Conservation (phyloP, 306 rosid genomes). For the Begonia fuchsioides region DNA sequence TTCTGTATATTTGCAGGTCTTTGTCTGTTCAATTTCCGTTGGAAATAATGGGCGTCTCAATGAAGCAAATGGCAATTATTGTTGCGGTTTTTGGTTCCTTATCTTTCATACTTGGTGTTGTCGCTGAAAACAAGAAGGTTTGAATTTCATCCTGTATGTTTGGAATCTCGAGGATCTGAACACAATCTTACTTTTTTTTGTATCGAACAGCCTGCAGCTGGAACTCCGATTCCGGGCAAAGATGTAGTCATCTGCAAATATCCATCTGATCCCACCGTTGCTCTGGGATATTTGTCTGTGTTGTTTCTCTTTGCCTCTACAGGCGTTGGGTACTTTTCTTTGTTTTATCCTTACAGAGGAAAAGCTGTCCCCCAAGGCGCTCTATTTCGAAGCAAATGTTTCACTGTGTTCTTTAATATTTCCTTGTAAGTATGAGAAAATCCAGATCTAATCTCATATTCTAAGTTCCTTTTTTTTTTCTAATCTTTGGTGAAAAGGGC, state of each 20-base stretch:
- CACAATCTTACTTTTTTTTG: not conserved
- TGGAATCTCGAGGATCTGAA: no score
- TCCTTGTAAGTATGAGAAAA: no score
- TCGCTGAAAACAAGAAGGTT: conserved; percentile 30
- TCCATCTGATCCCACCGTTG: conserved; percentile 47
- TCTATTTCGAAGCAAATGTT: conserved; percentile 31
- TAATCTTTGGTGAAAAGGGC: no score
- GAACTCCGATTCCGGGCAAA: no score
- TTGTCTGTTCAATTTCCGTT: no score
- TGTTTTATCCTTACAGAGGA: conserved; percentile 69
- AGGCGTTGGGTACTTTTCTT: conserved; percentile 30
- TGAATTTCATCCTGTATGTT: no score
- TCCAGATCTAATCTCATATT: not conserved
- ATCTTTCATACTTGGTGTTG: conserved; percentile 24
- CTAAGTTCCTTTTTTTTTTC: no score
- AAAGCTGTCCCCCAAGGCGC: conserved; percentile 39
- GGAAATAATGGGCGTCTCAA: conserved; percentile 6
- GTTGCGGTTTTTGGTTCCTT: conserved; percentile 11
- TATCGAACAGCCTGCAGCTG: conserved; percentile 48
- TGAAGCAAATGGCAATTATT: conserved; percentile 11
- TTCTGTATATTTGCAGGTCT: no score
- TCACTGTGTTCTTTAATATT: conserved; percentile 40
- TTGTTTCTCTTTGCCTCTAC: conserved; percentile 47
- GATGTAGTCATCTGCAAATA: conserved; percentile 42
- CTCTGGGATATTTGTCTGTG: conserved; percentile 42